Evolutionary conservation across 257 asterid species (phyloP), one percentile per base, ranked within the genome.

Genomic region (Nicotiana undulata): DNA sequence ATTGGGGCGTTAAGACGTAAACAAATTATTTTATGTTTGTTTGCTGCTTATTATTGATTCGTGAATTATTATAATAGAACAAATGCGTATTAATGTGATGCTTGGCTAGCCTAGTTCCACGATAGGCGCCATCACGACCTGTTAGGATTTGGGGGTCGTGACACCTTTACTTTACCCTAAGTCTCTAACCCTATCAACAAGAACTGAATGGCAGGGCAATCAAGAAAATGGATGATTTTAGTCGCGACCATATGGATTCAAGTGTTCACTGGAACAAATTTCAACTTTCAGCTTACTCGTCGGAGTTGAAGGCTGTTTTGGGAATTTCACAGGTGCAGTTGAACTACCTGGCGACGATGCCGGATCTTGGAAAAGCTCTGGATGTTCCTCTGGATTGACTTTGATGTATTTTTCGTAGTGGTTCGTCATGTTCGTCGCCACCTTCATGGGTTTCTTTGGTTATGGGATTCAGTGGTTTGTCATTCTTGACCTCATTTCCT

Each of bases 351-450:
- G 97, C 98, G 17, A 93, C 98, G 29, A 97, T 98, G 64, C 93
- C 98, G 10, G 98, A 94, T 87, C 85, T 94, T 11, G 98, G 98
- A 0, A 94, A 94, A 85, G 91, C 90, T 56, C 68, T 94, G 8
- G 98, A 0, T 93, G 98, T 98, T 94, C 97, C 11, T 93, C 98
- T 0, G 98, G 98, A 0, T 82, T 94, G 85, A 96, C 97, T 64
- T 80, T 94, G 56, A 84, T 87, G 86, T 85, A 85, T 76, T 53
- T 93, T 81, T 98, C 97, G 29, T 83, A 92, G 51, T 89, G 92
- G 98, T 88, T 86, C 63, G 96, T 90, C 68, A 86, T 93, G 93
- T 89, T 93, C 85, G 64, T 84, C 16, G 97, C 98, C 34, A 96
- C 97, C 78, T 82, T 44, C 61, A 92, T 94, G 98, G 98, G 98